Conservation (phyloP, 73 alveolate species). For the Paramecium octaurelia region DNA sequence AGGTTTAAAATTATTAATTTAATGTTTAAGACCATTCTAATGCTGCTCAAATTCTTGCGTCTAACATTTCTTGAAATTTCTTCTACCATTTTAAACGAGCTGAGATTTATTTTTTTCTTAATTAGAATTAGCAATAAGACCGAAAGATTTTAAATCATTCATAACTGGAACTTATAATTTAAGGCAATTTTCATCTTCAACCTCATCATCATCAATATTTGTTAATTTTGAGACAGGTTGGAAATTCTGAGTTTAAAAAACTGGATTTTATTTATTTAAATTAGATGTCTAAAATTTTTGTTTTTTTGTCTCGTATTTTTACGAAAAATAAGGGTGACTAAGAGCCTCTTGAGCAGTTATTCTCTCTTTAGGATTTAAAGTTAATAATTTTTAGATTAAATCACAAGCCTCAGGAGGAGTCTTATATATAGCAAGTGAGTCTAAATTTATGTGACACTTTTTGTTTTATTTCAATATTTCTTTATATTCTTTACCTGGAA, state of each 20-base stretch:
- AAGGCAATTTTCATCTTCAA: not conserved
- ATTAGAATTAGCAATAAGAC: not conserved
- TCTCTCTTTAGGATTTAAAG: conserved; percentile 62
- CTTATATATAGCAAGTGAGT: not conserved
- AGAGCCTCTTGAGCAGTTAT: conserved; percentile 64
- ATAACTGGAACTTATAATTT: conserved; percentile 12
- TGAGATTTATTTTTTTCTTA: not conserved
- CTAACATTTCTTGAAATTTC: not conserved
- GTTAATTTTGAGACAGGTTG: not conserved
- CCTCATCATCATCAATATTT: not conserved
- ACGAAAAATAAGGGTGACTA: conserved; percentile 61
- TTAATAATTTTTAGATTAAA: conserved; percentile 62
- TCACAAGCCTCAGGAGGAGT: conserved; percentile 69
- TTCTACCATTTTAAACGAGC: not conserved
- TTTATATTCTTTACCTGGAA: conserved; percentile 46
- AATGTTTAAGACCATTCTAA: not conserved
- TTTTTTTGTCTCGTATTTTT: not conserved
- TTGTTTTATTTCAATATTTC: conserved; percentile 45
- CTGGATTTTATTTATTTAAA: not conserved
- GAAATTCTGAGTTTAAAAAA: not conserved
- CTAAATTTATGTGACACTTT: conserved; percentile 37
- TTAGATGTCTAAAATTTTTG: not conserved
- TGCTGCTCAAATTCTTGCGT: not conserved
- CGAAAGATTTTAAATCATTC: not conserved
- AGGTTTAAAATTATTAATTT: not conserved